Base-by-base conservation (phyloP, 805 yeast genomes). In the Maudiozyma turicensis region DNA sequence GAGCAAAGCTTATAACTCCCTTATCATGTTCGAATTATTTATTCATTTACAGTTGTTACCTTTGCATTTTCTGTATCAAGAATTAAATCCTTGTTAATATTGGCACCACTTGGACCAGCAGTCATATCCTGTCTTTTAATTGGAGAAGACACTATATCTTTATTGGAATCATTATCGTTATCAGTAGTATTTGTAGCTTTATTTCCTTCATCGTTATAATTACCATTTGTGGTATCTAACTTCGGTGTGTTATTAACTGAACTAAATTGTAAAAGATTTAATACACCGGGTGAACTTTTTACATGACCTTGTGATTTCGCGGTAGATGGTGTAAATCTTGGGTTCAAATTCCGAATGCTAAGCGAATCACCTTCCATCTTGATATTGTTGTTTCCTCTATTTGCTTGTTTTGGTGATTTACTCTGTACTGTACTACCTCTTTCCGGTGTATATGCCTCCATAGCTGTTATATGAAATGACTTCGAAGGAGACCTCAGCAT, bases 221-320 rank as follows among this genome's bases (percentile, higher is more conserved):
- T 48, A n/a, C 44, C 43, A 43, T 45, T 52, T 9, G 40, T 54
- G 40, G 53, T 52, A 38, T 57, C 52, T 3, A 69, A 47, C 14
- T 65, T 66, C 9, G 69, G 69, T 3, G 69, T 65, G 45, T 65
- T 65, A 40, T 58, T 64, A 2, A 59, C 65, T 3, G 81, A 76
- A 40, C 78, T 71, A 48, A 90, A 81, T 59, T 89, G 96, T 60
- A 90, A 87, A 68, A 86, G 82, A 62, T 85, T 86, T 97, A 96
- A 87, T 51, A 90, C 78, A 14, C 95, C 96, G 1, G 98, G 98
- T 1, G 95, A 86, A 32, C 70, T 66, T 47, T 67, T 68, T 7
- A 58, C 58, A 32, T 52, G 55, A 42, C 48, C 56, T 45, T 59
- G 52, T 43, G 60, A 49, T 41, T 50, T 53, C 9, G 32, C 34